Base-by-base conservation (phyloP, 2,329 filamentous ascomycete genomes). In the Pseudogymnoascus sp. region DNA sequence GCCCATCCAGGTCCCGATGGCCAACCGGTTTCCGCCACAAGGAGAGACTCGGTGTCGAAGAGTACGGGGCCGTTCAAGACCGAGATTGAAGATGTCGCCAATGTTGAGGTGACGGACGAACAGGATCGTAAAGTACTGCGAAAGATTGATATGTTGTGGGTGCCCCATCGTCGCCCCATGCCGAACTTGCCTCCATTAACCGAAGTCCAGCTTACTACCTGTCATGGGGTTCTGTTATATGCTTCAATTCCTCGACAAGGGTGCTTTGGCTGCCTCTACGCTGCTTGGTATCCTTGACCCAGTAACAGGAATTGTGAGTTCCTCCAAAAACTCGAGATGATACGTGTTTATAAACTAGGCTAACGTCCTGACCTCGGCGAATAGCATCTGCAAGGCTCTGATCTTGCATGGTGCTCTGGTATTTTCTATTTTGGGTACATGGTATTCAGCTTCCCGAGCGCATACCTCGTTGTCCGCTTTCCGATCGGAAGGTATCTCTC, bases 191-290 rank as follows among this genome's bases (percentile, higher is more conserved):
- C 14, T n/a, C 47, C 47, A 19, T 56, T 56, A 56, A 56, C 47
- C 16, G n/a, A 56, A 10, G 61, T 47, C 13, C 35, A 65, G 65
- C 13, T 50, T 69, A 10, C 21, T 69, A 24, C 67, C 67, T 38
- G 59, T 69, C 4, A 40, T 68, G 14, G 66, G 65, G 31, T 64
- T 70, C 11, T 68, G 66, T 11, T 69, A 70, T 64, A 60, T 64
- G 40, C 40, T 69, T 14, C 66, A 70, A 63, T 70, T 68, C 16
- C 40, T 68, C 19, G 68, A 70, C 44, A 70, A 82, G 74, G 81
- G 79, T 0, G 81, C 78, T 0, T 67, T 82, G 7, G 79, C 76
- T 33, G 84, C 83, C 66, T 81, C 83, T 0, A 81, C 82, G 4
- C 80, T 85, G 38, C 83, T 84, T 66, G 82, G 82, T 0, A 82